phyloP scores from a whole-genome alignment of 2,329 filamentous ascomycete species.

The Xylariaceae sp. region DNA sequence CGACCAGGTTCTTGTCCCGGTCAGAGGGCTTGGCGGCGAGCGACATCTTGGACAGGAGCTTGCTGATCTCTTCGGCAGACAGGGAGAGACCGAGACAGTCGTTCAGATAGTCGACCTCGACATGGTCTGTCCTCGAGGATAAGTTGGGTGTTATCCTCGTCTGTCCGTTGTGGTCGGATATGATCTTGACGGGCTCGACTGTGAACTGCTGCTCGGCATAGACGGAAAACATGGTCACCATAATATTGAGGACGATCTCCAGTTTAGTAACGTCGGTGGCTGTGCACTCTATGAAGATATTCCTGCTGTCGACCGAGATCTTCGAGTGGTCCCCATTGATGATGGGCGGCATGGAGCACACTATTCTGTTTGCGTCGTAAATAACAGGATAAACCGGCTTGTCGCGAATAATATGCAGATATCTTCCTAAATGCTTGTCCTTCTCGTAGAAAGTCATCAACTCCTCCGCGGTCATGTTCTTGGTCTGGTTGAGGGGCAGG shows the following conservation, averaged over 20 bases:
- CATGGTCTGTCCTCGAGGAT: constrained; percentile 73
- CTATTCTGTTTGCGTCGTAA: constrained; percentile 81
- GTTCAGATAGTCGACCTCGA: constrained; percentile 92
- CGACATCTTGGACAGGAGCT: constrained; percentile 85
- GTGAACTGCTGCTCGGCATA: constrained; percentile 90
- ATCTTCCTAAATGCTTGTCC: constrained; percentile 89
- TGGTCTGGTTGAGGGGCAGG: constrained; percentile 84
- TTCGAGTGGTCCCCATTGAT: constrained; percentile 98
- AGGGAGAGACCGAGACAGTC: constrained; percentile 83
- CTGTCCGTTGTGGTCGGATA: constrained; percentile 87
- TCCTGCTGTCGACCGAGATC: constrained; percentile 86
- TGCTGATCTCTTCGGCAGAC: constrained; percentile 73
- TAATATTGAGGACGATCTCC: constrained; percentile 92
- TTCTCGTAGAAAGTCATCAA: constrained; percentile 95
- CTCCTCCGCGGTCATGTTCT: constrained; percentile 83
- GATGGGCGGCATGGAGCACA: constrained; percentile 94
- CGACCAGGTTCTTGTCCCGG: constrained; percentile 69
- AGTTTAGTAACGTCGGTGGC: constrained; percentile 95
- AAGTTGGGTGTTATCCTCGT: constrained; percentile 82
- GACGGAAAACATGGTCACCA: constrained; percentile 95
- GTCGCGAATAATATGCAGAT: constrained; percentile 91
- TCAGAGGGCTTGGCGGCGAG: constrained; percentile 77
- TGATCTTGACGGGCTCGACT: constrained; percentile 89
- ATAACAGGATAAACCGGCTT: constrained; percentile 95
- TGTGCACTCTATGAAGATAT: constrained; percentile 96